Conservation (phyloP, 768 basidiomycete species). For the Termitomyces sp. region DNA sequence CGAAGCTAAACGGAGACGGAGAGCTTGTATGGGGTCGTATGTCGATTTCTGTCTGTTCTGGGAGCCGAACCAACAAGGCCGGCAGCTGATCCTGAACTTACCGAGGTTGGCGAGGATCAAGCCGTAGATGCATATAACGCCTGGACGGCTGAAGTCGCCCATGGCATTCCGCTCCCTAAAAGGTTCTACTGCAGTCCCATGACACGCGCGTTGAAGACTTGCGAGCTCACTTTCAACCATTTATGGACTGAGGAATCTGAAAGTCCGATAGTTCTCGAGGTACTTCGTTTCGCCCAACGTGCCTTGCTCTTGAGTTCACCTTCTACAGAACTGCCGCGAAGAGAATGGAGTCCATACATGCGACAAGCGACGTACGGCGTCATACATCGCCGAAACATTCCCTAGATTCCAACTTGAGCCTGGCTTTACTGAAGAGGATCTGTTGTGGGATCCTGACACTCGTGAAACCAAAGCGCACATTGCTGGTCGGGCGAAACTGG, state of each 20-base stretch:
- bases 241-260: slow-evolving; percentile 22
- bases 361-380: slow-evolving; percentile 56
- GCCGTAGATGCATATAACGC: slow-evolving; percentile 42
- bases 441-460: slow-evolving; percentile 52
- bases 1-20: slow-evolving; percentile 62
- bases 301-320: neutral
- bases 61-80: neutral
- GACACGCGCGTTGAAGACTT: slow-evolving; percentile 60
- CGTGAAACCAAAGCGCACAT: slow-evolving; percentile 54
- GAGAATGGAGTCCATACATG: slow-evolving; percentile 70
- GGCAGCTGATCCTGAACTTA: slow-evolving; percentile 67
- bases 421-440: slow-evolving; percentile 63
- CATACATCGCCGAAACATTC: slow-evolving; percentile 48
- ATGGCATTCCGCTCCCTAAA: slow-evolving; percentile 51
- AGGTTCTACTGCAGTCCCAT: slow-evolving; percentile 64
- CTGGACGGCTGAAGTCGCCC: slow-evolving; percentile 49
- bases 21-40: slow-evolving; percentile 74
- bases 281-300: slow-evolving; percentile 17
- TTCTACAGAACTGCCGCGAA: slow-evolving; percentile 62
- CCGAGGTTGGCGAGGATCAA: slow-evolving; percentile 54
- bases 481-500: slow-evolving; percentile 45
- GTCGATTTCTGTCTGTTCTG: slow-evolving; percentile 25
- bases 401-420: slow-evolving; percentile 55
- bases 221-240: slow-evolving; percentile 49
- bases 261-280: slow-evolving; percentile 53